A percentile compares a stretch with the other conserved stretches of the same genome.
Conservation (phyloP, 352 stramenopile genomes). For the Pythium myriotylum region DNA sequence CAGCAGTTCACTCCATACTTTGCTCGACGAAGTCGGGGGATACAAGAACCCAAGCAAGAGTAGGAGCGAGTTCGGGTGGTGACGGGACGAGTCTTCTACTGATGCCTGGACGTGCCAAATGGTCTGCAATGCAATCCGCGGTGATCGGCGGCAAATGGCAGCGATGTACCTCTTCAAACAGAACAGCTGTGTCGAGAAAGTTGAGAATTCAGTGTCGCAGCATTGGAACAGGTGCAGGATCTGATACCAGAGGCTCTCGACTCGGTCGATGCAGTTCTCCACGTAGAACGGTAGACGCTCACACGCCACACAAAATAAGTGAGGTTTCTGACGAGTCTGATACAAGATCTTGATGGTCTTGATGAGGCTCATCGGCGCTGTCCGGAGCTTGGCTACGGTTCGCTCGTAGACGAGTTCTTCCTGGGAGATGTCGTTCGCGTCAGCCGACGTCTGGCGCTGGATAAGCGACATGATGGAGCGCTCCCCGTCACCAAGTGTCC, state of each 20-base stretch:
- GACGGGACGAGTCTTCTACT: constrained; percentile 50
- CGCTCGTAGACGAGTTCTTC: constrained; percentile 39
- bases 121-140: constrained; percentile 73
- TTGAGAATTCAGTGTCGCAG: constrained; percentile 52
- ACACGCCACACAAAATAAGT: constrained; percentile 65
- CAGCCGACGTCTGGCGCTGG: constrained; percentile 1
- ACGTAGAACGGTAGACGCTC: constrained; percentile 74
- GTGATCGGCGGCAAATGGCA: constrained; percentile 68
- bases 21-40: constrained; percentile 27
- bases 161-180: constrained; percentile 70
- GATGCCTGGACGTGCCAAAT: constrained; percentile 82
- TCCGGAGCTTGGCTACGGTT: constrained; percentile 54
- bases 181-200: constrained; percentile 57
- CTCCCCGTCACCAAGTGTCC: constrained; percentile 16
- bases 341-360: constrained; percentile 82
- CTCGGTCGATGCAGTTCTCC: constrained; percentile 70
- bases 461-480: constrained; percentile 23
- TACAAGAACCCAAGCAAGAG: constrained; percentile 69
- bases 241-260: constrained; percentile 83
- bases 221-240: constrained; percentile 81
- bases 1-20: constrained; percentile 66
- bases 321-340: constrained; percentile 68
- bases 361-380: constrained; percentile 69
- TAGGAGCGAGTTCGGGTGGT: constrained; percentile 66
- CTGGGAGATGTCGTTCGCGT: constrained; percentile 6